Conservation (phyloP, 2,329 filamentous ascomycete genomes). For the Emmonsiellopsis sp. region DNA sequence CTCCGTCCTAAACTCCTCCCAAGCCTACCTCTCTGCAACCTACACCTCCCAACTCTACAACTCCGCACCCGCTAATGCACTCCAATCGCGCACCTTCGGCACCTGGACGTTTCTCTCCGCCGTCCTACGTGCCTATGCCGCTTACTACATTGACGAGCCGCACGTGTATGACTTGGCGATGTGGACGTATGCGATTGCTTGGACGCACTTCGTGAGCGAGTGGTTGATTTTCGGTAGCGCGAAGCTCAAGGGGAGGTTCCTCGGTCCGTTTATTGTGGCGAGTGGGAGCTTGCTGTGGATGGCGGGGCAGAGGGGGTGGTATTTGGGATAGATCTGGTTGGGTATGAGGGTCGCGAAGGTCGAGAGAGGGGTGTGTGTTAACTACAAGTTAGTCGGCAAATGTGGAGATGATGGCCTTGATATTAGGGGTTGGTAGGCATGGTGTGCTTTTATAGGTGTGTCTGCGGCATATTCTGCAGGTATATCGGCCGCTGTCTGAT, state of each 20-base stretch:
- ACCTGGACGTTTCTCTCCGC: constrained; percentile 78
- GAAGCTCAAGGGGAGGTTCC: constrained; percentile 50
- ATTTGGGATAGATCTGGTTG: constrained; percentile 15
- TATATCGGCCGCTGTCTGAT: too few species aligned
- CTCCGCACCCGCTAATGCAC: constrained; percentile 51
- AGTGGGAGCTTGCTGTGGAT: constrained; percentile 52
- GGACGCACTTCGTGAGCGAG: constrained; percentile 70
- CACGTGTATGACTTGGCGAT: constrained; percentile 70
- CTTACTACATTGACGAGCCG: constrained; percentile 66
- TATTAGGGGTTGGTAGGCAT: too few species aligned
- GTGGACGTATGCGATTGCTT: constrained; percentile 72
- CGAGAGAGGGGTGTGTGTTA: background rate
- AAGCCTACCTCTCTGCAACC: constrained; percentile 69
- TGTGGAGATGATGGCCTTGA: too few species aligned
- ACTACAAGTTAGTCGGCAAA: too few species aligned
- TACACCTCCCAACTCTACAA: constrained; percentile 80
- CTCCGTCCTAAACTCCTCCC: constrained; percentile 74
- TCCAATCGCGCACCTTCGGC: constrained; percentile 71
- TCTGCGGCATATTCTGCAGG: too few species aligned
- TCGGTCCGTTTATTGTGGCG: constrained; percentile 50
- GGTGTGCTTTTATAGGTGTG: too few species aligned
- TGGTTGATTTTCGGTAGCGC: constrained; percentile 70
- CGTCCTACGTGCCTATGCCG: constrained; percentile 70
- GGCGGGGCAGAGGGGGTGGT: constrained; percentile 43
- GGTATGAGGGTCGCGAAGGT: background rate